Conservation (phyloP, 768 basidiomycete genomes). For the Galerina marginata region DNA sequence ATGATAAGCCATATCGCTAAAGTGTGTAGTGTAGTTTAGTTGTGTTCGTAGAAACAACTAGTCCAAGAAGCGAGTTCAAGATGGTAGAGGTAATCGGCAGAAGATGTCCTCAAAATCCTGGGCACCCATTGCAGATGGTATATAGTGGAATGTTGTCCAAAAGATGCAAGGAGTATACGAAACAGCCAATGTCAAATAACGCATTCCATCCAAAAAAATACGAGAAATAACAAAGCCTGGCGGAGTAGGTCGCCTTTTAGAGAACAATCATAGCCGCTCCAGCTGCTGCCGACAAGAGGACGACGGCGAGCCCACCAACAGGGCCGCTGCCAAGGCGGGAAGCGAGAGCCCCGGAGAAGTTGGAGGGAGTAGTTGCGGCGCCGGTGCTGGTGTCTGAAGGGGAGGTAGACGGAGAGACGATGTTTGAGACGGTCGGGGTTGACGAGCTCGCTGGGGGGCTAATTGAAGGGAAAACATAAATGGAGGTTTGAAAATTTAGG, state of each 20-base stretch:
- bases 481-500: too few species aligned
- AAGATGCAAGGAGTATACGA: neutral
- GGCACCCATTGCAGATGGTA: neutral
- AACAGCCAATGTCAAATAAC: neutral
- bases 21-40: conserved; percentile 1
- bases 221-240: neutral
- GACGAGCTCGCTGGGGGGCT: conserved; percentile 5
- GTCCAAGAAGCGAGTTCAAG: neutral
- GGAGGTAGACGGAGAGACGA: conserved; percentile 10
- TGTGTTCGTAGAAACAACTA: conserved; percentile 2
- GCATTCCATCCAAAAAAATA: neutral
- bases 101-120: neutral
- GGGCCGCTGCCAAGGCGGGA: conserved; percentile 33
- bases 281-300: conserved; percentile 50
- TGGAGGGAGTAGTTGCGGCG: conserved; percentile 24
- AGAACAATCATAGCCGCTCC: conserved; percentile 53
- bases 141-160: neutral
- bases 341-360: conserved; percentile 35
- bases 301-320: conserved; percentile 30
- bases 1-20: conserved; percentile 17
- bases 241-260: conserved; percentile 27
- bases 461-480: neutral
- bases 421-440: conserved; percentile 18
- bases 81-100: neutral
- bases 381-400: conserved; percentile 18